Conservation (phyloP, 176 grass and related monocot genomes). For the Typha latifolia region DNA sequence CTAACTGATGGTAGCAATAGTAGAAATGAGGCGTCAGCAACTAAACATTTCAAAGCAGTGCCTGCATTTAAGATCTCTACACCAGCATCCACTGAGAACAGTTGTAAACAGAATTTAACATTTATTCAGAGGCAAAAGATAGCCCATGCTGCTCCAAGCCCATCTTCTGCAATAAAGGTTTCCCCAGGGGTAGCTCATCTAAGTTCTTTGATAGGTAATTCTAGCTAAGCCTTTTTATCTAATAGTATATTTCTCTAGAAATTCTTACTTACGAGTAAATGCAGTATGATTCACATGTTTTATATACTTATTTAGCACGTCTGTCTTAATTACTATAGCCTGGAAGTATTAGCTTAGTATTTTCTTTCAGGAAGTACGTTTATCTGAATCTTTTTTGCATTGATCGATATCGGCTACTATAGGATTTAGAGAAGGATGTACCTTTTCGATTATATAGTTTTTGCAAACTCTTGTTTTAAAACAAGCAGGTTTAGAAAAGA, state of each 20-base stretch:
- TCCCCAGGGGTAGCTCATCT: conserved; percentile 11
- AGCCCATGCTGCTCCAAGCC: background rate
- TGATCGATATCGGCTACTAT: too few relatives aligned
- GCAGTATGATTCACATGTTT: background rate
- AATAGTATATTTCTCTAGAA: background rate
- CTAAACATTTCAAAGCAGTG: conserved; percentile 25
- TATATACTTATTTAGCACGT: background rate
- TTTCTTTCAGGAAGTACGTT: background rate
- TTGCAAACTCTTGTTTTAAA: background rate
- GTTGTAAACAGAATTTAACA: conserved; percentile 23
- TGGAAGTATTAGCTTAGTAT: background rate
- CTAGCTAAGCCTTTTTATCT: background rate
- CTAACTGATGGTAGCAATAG: conserved; percentile 17
- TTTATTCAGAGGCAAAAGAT: conserved; percentile 19
- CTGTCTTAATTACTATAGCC: background rate
- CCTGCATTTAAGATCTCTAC: conserved; percentile 6
- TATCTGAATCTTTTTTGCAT: too few relatives aligned
- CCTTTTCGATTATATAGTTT: background rate
- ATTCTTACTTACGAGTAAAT: background rate
- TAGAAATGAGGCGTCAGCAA: conserved; percentile 19
- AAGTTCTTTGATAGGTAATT: conserved; percentile 81
- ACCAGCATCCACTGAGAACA: conserved; percentile 23
- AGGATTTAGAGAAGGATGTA: too few relatives aligned
- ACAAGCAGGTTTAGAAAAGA: conserved; percentile 74
- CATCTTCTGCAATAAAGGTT: conserved; percentile 22